Evolutionary conservation across 176 grass and related monocot species (phyloP).

Genomic region (Canna indica): DNA sequence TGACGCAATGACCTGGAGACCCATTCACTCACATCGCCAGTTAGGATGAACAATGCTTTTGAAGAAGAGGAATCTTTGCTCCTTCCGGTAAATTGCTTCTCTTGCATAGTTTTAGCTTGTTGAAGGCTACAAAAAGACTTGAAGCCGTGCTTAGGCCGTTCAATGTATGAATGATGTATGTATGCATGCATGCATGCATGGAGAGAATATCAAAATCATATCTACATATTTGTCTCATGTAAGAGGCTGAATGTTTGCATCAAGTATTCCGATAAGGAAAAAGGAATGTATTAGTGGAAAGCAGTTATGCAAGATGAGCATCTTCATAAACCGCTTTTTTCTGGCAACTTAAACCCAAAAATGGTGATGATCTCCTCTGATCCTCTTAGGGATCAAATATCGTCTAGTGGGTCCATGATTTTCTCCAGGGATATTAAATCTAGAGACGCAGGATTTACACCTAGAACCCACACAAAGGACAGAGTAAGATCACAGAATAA

Average conservation of each 20-base stretch:
- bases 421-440: neutral
- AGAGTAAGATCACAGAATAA: neutral
- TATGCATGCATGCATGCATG: too few relatives aligned
- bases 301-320: neutral
- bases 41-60: too few relatives aligned
- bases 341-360: neutral
- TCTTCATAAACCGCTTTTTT: neutral
- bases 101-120: neutral
- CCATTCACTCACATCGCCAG: neutral
- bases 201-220: neutral
- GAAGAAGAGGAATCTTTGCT: neutral
- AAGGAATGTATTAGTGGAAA: neutral
- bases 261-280: neutral
- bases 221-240: neutral
- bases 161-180: too few relatives aligned
- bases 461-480: neutral
- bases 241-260: neutral
- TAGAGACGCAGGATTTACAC: neutral
- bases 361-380: neutral
- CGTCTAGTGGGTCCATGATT: neutral
- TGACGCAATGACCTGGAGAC: neutral
- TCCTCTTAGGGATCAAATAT: neutral
- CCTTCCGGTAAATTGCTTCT: neutral
- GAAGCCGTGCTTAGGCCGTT: neutral
- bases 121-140: too few relatives aligned